A percentile compares a stretch with the other conserved stretches of the same genome.
Evolutionary conservation across 371 early-diverging fungal genomes (phyloP).

Genomic region (Rozella allomycis): DNA sequence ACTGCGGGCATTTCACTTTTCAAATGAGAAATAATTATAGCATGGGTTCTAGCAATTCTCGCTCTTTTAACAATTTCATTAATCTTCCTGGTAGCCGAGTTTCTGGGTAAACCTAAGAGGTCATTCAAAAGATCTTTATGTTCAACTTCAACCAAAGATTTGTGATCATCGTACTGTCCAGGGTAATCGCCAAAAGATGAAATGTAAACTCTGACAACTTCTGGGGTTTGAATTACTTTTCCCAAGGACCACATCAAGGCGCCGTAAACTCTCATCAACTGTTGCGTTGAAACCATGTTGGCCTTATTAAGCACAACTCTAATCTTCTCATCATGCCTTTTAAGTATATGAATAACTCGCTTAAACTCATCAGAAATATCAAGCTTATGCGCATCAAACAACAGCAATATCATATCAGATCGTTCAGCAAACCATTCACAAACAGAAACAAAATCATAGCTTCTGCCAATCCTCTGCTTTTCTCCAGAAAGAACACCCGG

Average conservation of each 20-base stretch:
- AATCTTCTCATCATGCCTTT: slow-evolving; percentile 65
- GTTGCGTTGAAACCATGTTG: slow-evolving; percentile 60
- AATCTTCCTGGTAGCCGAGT: slow-evolving; percentile 64
- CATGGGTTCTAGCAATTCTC: slow-evolving; percentile 55
- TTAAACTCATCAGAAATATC: slow-evolving; percentile 80
- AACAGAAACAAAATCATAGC: slow-evolving; percentile 59
- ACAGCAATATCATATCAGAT: slow-evolving; percentile 54
- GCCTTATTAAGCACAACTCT: slow-evolving; percentile 66
- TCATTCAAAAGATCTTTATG: slow-evolving; percentile 51
- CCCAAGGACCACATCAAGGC: slow-evolving; percentile 87
- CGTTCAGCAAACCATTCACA: slow-evolving; percentile 71
- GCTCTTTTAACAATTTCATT: slow-evolving; percentile 79
- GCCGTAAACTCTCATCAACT: slow-evolving; percentile 75
- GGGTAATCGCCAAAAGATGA: slow-evolving; percentile 43
- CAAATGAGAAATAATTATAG: slow-evolving; percentile 50
- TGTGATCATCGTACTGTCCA: slow-evolving; percentile 46
- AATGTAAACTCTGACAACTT: slow-evolving; percentile 65
- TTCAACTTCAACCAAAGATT: slow-evolving; percentile 43
- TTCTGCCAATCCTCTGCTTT: slow-evolving; percentile 49
- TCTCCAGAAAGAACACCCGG: slow-evolving; percentile 71
- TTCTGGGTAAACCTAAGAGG: slow-evolving; percentile 46
- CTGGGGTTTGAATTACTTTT: slow-evolving; percentile 63
- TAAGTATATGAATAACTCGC: slow-evolving; percentile 44
- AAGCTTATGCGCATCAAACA: slow-evolving; percentile 71
- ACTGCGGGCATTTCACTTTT: slow-evolving; percentile 53